Base-by-base conservation (phyloP, 202 grass and related monocot genomes). In the Eragrostis tef region DNA sequence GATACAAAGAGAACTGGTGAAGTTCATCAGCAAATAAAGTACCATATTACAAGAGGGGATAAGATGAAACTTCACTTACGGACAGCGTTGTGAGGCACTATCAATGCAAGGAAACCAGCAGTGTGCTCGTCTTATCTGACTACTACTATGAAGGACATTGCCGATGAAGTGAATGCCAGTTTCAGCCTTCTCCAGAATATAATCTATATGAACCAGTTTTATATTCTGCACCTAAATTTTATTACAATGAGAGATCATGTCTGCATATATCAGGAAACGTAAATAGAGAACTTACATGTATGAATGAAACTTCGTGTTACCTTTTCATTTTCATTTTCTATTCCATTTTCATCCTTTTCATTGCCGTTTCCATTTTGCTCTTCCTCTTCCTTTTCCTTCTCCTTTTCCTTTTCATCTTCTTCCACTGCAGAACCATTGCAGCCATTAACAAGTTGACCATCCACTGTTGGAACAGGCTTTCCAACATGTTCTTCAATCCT, bases 71-170 rank as follows among this genome's bases (percentile, higher is more conserved):
- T 76, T 79, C 20, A 91, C 90, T 91, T 93, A 98, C 95, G 79
- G 67, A 86, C 90, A 94, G 53, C 90, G 89, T 75, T 94, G 86
- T 6, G 70, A 71, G 69, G 83, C 45, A 82, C 34, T 87, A 88
- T 98, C 88, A 84, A 93, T 79, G 79, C 95, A 98, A 87, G 95
- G 95, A 77, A 98, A 98, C 95, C 95, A 98, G 83, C 92, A 98
- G 54, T 84, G 86, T 46, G 90, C 71, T 20, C 95, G 88, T 45
- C 79, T 87, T 64, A 98, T 88, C 82, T 98, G 92, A 85, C 67
- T 94, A 83, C 90, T 88, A 54, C 90, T 93, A 75, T 88, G 82
- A 15, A 94, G 49, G 68, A 94, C 58, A 88, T 86, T 82, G 36
- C 88, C 88, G 6, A 85, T 67, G 47, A 98, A 98, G 87, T 98